phyloP scores from a whole-genome alignment of 306 rosid species.

The Trifolium dubium region DNA sequence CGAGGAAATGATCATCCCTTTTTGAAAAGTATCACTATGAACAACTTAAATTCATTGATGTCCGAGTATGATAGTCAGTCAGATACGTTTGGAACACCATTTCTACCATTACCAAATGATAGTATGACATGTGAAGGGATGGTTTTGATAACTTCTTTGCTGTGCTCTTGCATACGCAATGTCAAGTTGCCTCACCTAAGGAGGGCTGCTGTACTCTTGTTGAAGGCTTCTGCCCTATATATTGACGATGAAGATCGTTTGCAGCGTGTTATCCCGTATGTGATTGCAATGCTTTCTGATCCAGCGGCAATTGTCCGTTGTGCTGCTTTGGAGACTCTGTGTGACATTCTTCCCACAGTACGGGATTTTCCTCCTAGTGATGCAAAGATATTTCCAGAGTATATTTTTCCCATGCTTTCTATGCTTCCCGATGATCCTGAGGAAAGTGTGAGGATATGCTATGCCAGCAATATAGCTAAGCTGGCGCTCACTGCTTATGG shows the following conservation, averaged over 20 bases:
- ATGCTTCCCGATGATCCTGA: constrained; percentile 99
- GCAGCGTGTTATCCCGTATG: constrained; percentile 94
- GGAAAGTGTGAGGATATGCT: constrained; percentile 97
- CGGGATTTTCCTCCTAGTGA: constrained; percentile 98
- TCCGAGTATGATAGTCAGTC: constrained; percentile 88
- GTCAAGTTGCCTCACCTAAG: constrained; percentile 91
- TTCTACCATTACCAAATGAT: constrained; percentile 77
- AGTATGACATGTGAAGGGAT: constrained; percentile 93
- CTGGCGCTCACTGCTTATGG: constrained; percentile 93
- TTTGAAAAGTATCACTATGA: constrained; percentile 74
- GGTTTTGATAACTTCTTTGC: constrained; percentile 92
- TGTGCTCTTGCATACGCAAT: constrained; percentile 94
- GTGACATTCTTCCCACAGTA: constrained; percentile 89
- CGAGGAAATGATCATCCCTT: constrained; percentile 86
- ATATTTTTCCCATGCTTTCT: constrained; percentile 96
- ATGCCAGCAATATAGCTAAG: constrained; percentile 93
- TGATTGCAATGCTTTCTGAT: constrained; percentile 92
- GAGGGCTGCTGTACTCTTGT: constrained; percentile 85
- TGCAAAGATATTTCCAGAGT: constrained; percentile 94
- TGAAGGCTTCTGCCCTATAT: constrained; percentile 86
- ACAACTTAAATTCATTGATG: constrained; percentile 74
- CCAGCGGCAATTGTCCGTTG: constrained; percentile 95
- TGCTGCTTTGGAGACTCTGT: constrained; percentile 92
- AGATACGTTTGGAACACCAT: constrained; percentile 88
- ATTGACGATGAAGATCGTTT: constrained; percentile 92